Base-by-base conservation (phyloP, 192 early-diverging fungal genomes). In the Backusella sp. region DNA sequence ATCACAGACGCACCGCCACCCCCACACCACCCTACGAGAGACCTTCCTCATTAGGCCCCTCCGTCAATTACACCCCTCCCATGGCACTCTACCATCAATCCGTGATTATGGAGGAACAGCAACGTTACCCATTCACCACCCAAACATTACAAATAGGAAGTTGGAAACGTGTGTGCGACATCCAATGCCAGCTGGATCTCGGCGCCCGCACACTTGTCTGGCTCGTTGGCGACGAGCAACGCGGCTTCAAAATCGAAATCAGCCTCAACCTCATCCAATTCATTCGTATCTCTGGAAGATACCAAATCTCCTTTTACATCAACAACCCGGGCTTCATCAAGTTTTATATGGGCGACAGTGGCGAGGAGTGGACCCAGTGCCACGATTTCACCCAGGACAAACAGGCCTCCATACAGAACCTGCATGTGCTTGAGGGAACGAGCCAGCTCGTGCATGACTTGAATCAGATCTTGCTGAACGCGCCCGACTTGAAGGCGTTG, bases 301-400 rank as follows among this genome's bases (percentile, higher is more conserved):
- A 80, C 12, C 28, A 84, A 79, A 70, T 79, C 9, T 23, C 46
- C 1, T 30, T 79, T 37, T 23, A n/a, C 34, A 35, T 79, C 8
- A 65, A 11, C 4, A 62, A 73, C 1, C 80, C 83, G 0, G 80
- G 86, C 36, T 77, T 84, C 72, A 82, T 68, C 72, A 84, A 74
- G 78, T 86, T 74, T 73, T 90, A 75, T 68, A 85, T 66, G 84
- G 86, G 41, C 46, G 26, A 9, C 0, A 12, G 52, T 39, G 21
- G 66, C 26, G 79, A 82, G 32, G 74, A 78, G 26, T 90, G 89
- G 89, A 87, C 84, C 28, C 84, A 87, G 68, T 89, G 89, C 66
- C 86, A 84, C 41, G 89, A 90, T 80, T 90, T 90, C 35, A 90
- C 89, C 15, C 88, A 89, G 68, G 87, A 84, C 76, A 84, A 86